Conservation (phyloP, 176 grass and related monocot species). For the Cenchrus fungigraminus region DNA sequence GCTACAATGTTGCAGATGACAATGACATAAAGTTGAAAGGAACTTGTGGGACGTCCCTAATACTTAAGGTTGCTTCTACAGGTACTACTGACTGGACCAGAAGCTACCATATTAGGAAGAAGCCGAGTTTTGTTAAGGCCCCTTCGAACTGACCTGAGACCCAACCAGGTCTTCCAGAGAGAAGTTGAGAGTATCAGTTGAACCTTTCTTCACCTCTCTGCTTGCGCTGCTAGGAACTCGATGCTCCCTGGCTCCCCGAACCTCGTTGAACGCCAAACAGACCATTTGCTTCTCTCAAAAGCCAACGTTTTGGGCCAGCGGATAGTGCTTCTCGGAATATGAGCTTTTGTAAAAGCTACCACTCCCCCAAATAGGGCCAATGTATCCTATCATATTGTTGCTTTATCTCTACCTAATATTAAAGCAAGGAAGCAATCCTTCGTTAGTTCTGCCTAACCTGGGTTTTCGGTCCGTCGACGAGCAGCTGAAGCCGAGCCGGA, state of each 20-base stretch:
- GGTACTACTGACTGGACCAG: not conserved
- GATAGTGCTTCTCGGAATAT: no score
- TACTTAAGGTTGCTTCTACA: conserved; percentile 13
- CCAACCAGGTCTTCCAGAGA: conserved; percentile 80
- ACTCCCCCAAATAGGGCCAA: no score
- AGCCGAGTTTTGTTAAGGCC: conserved; percentile 32
- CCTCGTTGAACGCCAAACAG: conserved; percentile 8
- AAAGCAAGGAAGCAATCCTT: no score
- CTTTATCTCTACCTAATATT: no score
- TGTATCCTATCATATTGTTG: no score
- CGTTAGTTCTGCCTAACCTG: no score
- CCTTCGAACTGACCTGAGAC: conserved; percentile 39
- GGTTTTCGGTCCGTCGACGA: no score
- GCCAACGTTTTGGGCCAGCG: no score
- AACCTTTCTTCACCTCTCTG: conserved; percentile 85
- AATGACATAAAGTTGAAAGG: not conserved
- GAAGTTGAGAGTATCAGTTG: conserved; percentile 66
- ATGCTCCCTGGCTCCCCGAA: conserved; percentile 87
- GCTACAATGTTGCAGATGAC: not conserved
- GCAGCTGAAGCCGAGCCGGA: no score
- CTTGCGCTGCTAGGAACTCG: conserved; percentile 67
- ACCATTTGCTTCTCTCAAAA: no score
- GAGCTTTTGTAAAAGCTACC: no score
- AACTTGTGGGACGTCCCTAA: not conserved
- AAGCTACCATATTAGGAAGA: not conserved